Conservation (phyloP, 208 protist genomes). For the Wallacemonas collosoma region DNA sequence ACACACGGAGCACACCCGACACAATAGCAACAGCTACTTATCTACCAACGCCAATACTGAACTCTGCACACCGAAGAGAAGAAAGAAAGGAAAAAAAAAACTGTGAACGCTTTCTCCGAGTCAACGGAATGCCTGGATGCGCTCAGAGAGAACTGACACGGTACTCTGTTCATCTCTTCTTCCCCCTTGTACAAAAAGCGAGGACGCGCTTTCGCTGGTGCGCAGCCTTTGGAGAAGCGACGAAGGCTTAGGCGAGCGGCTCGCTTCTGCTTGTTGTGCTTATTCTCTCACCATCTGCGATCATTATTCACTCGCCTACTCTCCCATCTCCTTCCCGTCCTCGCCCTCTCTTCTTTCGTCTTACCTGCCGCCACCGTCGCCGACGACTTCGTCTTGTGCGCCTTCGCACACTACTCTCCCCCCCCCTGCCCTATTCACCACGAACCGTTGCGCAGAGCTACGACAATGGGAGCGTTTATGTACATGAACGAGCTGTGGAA, state of each 20-base stretch:
- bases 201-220: too few species aligned
- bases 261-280: background rate
- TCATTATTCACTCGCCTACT: background rate
- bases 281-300: background rate
- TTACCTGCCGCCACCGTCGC: too few species aligned
- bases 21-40: too few species aligned
- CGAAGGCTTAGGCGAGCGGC: too few species aligned
- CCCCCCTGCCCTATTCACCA: background rate
- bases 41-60: too few species aligned
- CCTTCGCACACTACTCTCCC: background rate
- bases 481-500: constrained; percentile 99
- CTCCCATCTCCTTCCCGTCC: background rate
- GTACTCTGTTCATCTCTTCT: too few species aligned
- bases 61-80: too few species aligned
- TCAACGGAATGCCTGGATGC: background rate
- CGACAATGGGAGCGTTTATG: constrained; percentile 98
- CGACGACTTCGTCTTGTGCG: background rate
- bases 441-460: constrained; percentile 10
- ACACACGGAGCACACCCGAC: too few species aligned
- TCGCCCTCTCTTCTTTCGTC: background rate
- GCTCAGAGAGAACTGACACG: background rate
- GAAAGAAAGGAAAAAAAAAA: too few species aligned
- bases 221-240: too few species aligned
- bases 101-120: background rate
- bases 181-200: too few species aligned